These are phyloP conservation scores for Magnaporthiopsis incrustans DNA, from an alignment of 2,329 filamentous ascomycete species.

Conservation along the genomic window DNA sequence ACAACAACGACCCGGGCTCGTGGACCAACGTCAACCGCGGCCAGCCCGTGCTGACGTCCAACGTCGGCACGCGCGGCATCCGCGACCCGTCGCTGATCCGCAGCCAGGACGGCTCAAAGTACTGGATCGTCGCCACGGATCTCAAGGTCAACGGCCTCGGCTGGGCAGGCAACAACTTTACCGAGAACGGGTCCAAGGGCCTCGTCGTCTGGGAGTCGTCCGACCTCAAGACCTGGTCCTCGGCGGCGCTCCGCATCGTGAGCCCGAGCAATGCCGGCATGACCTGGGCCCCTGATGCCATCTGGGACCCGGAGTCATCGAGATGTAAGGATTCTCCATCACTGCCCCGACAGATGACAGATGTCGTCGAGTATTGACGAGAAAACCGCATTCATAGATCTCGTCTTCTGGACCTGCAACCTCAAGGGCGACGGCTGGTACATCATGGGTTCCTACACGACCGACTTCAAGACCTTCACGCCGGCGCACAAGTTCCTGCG, in stretches of 20 bases:
- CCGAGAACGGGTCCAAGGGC: slow-evolving; percentile 34
- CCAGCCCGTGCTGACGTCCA: slow-evolving; percentile 36
- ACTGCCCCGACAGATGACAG: too few relatives aligned
- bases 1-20: slow-evolving; percentile 42
- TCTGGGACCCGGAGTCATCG: slow-evolving; percentile 31
- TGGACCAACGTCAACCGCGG: slow-evolving; percentile 41
- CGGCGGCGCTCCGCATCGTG: slow-evolving; percentile 34
- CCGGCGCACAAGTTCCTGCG: slow-evolving; percentile 9
- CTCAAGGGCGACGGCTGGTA: slow-evolving; percentile 12
- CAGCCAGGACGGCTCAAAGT: slow-evolving; percentile 40
- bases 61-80: slow-evolving; percentile 38
- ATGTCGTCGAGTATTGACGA: background rate
- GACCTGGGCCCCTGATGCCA: slow-evolving; percentile 46
- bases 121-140: slow-evolving; percentile 40
- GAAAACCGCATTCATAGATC: slow-evolving; percentile 12
- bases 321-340: background rate
- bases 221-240: slow-evolving; percentile 42
- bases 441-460: slow-evolving; percentile 11
- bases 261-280: slow-evolving; percentile 42
- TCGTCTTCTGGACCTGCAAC: slow-evolving; percentile 37
- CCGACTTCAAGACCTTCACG: slow-evolving; percentile 13
- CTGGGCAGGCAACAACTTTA: slow-evolving; percentile 38
- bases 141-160: slow-evolving; percentile 38
- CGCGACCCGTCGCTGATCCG: slow-evolving; percentile 46
- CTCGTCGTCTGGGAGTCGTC: slow-evolving; percentile 44